Evolutionary conservation across 2,329 filamentous ascomycete genomes (phyloP).

Genomic region (Fusarium liriodendri): DNA sequence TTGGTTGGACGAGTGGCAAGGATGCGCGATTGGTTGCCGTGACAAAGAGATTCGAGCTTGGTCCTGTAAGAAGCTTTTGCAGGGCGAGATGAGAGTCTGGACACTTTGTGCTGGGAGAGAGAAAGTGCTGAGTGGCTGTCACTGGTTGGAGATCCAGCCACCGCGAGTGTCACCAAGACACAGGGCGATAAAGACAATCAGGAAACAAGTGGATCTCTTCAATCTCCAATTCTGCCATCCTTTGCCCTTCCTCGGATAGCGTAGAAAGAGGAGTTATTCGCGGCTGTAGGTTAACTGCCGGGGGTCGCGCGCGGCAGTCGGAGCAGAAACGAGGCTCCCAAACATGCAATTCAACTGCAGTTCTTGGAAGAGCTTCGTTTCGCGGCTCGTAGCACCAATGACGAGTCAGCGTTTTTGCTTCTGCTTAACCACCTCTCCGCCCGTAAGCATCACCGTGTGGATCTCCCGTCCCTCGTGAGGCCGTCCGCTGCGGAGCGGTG

Average conservation of each 20-base stretch:
- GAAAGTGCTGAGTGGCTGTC: not conserved
- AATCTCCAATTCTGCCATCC: not conserved
- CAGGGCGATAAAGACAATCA: conserved; percentile 2
- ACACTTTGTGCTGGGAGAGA: not conserved
- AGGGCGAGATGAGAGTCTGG: not conserved
- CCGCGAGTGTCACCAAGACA: not conserved
- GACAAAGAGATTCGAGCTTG: not conserved
- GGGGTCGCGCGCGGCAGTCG: not conserved
- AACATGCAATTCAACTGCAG: conserved; percentile 23
- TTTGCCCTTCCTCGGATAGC: conserved; percentile 31
- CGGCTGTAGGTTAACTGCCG: conserved; percentile 21
- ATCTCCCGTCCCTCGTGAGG: not conserved
- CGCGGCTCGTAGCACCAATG: conserved; percentile 3
- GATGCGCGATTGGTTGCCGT: conserved; percentile 9
- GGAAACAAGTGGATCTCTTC: conserved; percentile 21
- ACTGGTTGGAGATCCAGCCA: not conserved
- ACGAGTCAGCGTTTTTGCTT: conserved; percentile 9
- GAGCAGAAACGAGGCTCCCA: not conserved
- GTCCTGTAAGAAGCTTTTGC: not conserved
- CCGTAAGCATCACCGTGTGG: not conserved
- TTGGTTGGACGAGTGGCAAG: conserved; percentile 5
- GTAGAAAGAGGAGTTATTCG: not conserved
- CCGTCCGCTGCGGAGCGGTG: conserved; percentile 25
- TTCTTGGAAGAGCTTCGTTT: conserved; percentile 15
- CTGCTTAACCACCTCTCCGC: not conserved